Conservation (phyloP, 345 rosid genomes). For the Euphorbia lathyris region DNA sequence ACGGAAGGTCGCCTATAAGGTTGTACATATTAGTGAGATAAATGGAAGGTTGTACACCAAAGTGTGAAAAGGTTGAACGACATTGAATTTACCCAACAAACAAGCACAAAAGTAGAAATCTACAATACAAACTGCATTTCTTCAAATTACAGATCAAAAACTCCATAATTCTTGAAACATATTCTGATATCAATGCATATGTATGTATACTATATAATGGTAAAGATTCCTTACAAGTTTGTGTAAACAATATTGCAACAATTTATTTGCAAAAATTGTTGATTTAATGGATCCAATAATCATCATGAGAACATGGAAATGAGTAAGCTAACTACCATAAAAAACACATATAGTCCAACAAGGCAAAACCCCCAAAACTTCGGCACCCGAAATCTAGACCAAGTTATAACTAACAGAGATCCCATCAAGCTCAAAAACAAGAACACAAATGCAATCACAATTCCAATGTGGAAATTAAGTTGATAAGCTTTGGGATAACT, state of each 20-base stretch:
- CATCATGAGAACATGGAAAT: slow-evolving; percentile 57
- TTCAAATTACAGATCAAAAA: slow-evolving; percentile 26
- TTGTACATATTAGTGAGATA: no score
- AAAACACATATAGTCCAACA: slow-evolving; percentile 71
- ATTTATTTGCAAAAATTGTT: background rate
- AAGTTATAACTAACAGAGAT: slow-evolving; percentile 80
- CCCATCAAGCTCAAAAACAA: slow-evolving; percentile 89
- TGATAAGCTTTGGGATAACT: slow-evolving; percentile 73
- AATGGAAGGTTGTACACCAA: no score
- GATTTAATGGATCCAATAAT: slow-evolving; percentile 9
- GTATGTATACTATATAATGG: background rate
- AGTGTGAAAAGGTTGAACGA: no score
- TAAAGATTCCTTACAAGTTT: background rate
- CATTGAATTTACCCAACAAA: no score
- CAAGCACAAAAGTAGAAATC: background rate
- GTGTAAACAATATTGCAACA: background rate
- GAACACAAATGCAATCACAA: slow-evolving; percentile 86
- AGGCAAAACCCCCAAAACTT: slow-evolving; percentile 94
- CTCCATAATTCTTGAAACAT: slow-evolving; percentile 11
- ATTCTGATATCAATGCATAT: background rate
- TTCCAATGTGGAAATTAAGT: slow-evolving; percentile 75
- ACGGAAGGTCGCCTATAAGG: no score
- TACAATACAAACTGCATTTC: background rate
- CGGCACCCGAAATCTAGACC: slow-evolving; percentile 93
- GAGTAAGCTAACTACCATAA: slow-evolving; percentile 60